Evolutionary conservation across 306 rosid species (phyloP).

Genomic region (Vigna mungo): DNA sequence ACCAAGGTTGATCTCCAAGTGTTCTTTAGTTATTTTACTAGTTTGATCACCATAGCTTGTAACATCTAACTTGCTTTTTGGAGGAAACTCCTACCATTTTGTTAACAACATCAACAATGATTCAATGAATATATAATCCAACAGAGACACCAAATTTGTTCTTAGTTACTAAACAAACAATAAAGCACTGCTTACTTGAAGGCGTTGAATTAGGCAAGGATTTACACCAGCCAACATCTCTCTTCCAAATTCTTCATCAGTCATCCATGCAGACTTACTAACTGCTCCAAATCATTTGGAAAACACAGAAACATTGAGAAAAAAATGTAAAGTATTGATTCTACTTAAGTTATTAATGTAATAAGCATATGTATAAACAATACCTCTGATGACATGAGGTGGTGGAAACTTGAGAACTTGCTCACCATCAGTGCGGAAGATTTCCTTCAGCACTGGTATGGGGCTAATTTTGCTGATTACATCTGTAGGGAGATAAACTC

Average conservation of each 20-base stretch:
- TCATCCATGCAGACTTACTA: slow-evolving; percentile 63
- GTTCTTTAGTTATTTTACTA: slow-evolving; percentile 55
- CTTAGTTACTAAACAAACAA: neutral
- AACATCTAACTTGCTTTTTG: slow-evolving; percentile 62
- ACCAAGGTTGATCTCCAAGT: slow-evolving; percentile 50
- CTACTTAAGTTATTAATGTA: neutral
- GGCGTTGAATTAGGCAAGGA: slow-evolving; percentile 50
- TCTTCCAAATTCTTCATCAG: slow-evolving; percentile 74
- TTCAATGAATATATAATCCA: neutral
- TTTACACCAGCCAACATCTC: slow-evolving; percentile 74
- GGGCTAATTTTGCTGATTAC: slow-evolving; percentile 52
- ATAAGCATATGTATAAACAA: too few relatives aligned
- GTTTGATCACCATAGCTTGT: slow-evolving; percentile 62
- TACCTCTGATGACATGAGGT: slow-evolving; percentile 66
- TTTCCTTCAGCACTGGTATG: slow-evolving; percentile 56
- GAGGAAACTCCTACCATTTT: slow-evolving; percentile 66
- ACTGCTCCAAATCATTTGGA: slow-evolving; percentile 44
- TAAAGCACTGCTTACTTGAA: slow-evolving; percentile 41
- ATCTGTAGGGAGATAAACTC: slow-evolving; percentile 50
- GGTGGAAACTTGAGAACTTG: slow-evolving; percentile 56
- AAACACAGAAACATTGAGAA: neutral
- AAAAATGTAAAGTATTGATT: neutral
- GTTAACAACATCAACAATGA: neutral
- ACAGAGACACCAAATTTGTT: neutral
- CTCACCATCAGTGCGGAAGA: slow-evolving; percentile 71